Percentiles rank a stretch among this genome's conserved stretches.
Conservation (phyloP, 2,329 filamentous ascomycete species). For the Arthroderma sp. region DNA sequence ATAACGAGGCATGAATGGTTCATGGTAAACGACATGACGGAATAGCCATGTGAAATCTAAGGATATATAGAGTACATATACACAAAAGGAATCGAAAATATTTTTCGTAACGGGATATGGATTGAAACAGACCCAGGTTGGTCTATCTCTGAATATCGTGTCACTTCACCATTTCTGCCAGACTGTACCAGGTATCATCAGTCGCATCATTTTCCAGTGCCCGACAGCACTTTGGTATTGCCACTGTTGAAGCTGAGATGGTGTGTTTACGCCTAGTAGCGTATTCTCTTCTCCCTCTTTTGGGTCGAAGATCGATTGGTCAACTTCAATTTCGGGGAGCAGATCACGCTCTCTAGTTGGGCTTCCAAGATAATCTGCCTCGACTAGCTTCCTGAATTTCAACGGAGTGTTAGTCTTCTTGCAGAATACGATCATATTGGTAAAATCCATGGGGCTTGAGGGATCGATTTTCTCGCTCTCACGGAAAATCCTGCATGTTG, state of each 20-base stretch:
- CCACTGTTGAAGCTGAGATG: conserved; percentile 50
- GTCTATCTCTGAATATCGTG: neutral
- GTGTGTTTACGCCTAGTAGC: neutral
- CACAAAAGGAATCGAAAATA: too few species aligned
- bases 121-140: too few species aligned
- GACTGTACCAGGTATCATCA: conserved; percentile 58
- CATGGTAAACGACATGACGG: too few species aligned
- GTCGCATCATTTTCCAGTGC: conserved; percentile 88
- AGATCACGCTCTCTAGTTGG: conserved; percentile 57
- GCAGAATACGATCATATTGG: conserved; percentile 96
- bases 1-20: too few species aligned
- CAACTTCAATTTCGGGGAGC: conserved; percentile 65
- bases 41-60: too few species aligned
- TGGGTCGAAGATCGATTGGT: conserved; percentile 24
- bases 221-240: conserved; percentile 65
- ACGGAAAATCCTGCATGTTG: conserved; percentile 81
- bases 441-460: conserved; percentile 55
- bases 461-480: conserved; percentile 49
- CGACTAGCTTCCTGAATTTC: conserved; percentile 52
- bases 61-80: too few species aligned
- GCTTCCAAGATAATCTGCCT: conserved; percentile 59
- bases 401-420: conserved; percentile 47
- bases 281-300: conserved; percentile 6
- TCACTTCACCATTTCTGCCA: conserved; percentile 72
- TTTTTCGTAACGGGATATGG: too few species aligned